Base-by-base conservation (phyloP, 1,139 yeast species). In the Lodderomyces oxycetoniae region DNA sequence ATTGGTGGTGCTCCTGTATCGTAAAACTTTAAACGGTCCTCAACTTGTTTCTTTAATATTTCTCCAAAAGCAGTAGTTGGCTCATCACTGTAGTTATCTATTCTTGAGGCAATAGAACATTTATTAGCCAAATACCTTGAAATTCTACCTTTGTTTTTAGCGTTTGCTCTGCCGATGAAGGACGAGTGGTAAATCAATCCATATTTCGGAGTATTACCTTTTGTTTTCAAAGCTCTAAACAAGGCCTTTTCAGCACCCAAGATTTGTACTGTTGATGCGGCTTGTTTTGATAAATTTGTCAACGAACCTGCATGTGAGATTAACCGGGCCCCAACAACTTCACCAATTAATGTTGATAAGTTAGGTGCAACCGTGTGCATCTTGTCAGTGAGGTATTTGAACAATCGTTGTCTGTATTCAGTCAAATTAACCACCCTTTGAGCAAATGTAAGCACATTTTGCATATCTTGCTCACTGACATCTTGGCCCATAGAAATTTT, bases 351-450 rank as follows among this genome's bases (percentile, higher is more conserved):
- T 40, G 91, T 83, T 35, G 98, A 85, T 60, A 93, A 77, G 64
- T 91, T 91, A 56, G 98, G 98, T 45, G 98, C 98, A 64, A 91
- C 91, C 37, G 95, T 95, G 69, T 85, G 86, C 98, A 91, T 91
- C 71, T 96, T 86, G 43, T 91, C 81, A 35, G 86, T 74, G 56
- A 91, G 72, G 63, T 91, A 91, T 65, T 83, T 80, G 47, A 89
- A 84, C 50, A 91, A 74, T 61, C 85, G 88, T 64, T 85, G 91
- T 70, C 98, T 83, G 77, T 91, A 91, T 47, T 88, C 91, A 46
- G 96, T 80, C 56, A 91, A 82, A 54, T 87, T 95, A 46, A 89
- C 94, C 48, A 89, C 93, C 67, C 93, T 95, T 48, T 84, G 86
- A 45, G 98, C 98, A 57, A 91, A 77, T 40, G 89, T 81, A 52